Evolutionary conservation across 2,329 filamentous ascomycete genomes (phyloP).

Genomic region (Nannizzia gypsea): DNA sequence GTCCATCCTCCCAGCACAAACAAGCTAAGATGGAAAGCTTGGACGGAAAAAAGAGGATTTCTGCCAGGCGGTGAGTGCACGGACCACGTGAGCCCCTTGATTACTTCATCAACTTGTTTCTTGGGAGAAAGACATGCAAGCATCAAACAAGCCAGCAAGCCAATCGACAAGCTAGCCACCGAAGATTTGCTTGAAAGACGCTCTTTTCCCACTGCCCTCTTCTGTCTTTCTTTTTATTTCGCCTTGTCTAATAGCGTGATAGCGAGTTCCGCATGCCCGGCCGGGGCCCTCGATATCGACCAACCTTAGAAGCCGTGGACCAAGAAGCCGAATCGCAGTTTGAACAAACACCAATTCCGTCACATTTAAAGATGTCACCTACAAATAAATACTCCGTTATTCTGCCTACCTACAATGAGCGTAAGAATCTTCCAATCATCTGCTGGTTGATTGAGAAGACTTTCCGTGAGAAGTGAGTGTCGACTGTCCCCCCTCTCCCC

Average conservation of each 20-base stretch:
- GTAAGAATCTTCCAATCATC: constrained; percentile 90
- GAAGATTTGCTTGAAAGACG: background rate
- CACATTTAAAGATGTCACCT: constrained; percentile 10
- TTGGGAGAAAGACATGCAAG: background rate
- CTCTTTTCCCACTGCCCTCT: background rate
- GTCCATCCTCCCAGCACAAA: background rate
- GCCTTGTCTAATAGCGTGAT: constrained; percentile 6
- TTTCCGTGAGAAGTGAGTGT: constrained; percentile 69
- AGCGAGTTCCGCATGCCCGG: constrained; percentile 17
- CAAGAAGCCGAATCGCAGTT: constrained; percentile 14
- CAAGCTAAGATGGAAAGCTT: background rate
- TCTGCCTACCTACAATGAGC: constrained; percentile 97
- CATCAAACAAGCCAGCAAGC: background rate
- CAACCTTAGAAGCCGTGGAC: constrained; percentile 15
- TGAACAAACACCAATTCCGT: constrained; percentile 5
- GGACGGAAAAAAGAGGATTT: background rate
- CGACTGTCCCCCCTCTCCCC: background rate
- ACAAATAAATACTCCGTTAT: constrained; percentile 82
- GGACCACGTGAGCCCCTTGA: constrained; percentile 9
- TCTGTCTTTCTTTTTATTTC: background rate
- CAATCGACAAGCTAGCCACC: background rate
- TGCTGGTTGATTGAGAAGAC: constrained; percentile 86
- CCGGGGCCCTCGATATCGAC: constrained; percentile 16
- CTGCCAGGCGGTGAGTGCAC: constrained; percentile 16
- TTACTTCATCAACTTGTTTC: background rate